Conservation (phyloP, 2,329 filamentous ascomycete genomes). For the Trematosphaeria pertusa region DNA sequence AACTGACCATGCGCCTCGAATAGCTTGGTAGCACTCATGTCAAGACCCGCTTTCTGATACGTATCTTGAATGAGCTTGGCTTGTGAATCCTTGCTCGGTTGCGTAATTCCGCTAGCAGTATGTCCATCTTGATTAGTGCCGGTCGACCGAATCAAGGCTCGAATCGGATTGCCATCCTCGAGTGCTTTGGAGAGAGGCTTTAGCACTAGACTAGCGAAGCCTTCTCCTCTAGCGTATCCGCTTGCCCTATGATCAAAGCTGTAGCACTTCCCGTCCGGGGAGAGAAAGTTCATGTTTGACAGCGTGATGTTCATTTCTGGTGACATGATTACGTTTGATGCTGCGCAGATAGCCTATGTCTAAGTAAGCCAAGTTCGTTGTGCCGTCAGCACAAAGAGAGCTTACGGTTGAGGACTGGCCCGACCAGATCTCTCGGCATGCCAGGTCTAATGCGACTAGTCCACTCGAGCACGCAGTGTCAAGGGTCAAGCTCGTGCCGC, state of each 20-base stretch:
- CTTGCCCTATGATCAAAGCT: conserved; percentile 61
- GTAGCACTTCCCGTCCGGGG: conserved; percentile 35
- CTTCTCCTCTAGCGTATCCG: conserved; percentile 70
- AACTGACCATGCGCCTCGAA: conserved; percentile 28
- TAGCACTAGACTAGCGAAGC: conserved; percentile 48
- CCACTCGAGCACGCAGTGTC: conserved; percentile 39
- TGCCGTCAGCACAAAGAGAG: background rate
- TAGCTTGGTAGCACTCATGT: conserved; percentile 31
- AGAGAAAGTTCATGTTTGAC: conserved; percentile 33
- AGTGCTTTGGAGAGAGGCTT: conserved; percentile 26
- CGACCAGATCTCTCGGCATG: conserved; percentile 21
- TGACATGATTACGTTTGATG: conserved; percentile 20
- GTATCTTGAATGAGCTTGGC: conserved; percentile 32
- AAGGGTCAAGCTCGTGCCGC: conserved; percentile 30
- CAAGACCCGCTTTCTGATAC: conserved; percentile 47
- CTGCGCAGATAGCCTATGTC: conserved; percentile 19
- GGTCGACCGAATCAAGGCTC: conserved; percentile 34
- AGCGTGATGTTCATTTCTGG: conserved; percentile 18
- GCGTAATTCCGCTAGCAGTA: conserved; percentile 24
- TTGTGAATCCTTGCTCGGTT: conserved; percentile 54
- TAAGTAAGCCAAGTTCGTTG: background rate
- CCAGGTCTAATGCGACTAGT: conserved; percentile 30
- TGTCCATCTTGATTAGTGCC: conserved; percentile 29
- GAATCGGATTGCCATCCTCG: conserved; percentile 34
- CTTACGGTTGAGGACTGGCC: conserved; percentile 20